Evolutionary conservation across 345 rosid species (phyloP), one percentile per base, ranked within the genome.

Genomic region (Hibiscus tridactylites): DNA sequence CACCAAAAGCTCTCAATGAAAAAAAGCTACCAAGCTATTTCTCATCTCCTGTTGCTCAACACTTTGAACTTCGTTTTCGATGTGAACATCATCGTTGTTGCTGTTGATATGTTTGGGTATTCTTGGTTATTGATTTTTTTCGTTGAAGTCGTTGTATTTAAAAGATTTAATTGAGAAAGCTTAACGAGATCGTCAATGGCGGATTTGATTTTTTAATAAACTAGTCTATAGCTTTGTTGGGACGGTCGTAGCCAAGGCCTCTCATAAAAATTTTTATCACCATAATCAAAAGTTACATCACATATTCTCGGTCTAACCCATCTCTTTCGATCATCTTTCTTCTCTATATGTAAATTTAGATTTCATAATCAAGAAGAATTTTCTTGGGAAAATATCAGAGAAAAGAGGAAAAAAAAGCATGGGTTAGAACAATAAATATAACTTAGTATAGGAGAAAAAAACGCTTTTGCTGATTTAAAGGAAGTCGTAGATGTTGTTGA

Each of bases 161-260:
- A n/a, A n/a, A n/a, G n/a, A n/a, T 83, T 80, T 92, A 92, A 93
- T 3, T 91, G 88, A 42, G 97, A 93, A n/a, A 91, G 91, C 83
- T 89, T 79, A 1, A 79, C 96, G 29, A 93, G 98, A 79, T 89
- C 81, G 47, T 93, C 97, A 50, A 93, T 93, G 82, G 98, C 78
- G 3, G 86, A 6, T 75, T 91, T 93, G 58, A 97, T 93, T 72
- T 93, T 39, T 78, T 87, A 57, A 93, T 91, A 46, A 91, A 89
- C 96, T 97, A 93, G 78, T 93, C 97, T 5, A 91, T 93, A 10
- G 92, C 98, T 69, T 93, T 91, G 77, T 96, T 93, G 13, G 98
- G 98, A 4, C 98, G 84, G 79, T 93, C 98, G 67, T 82, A 88
- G 35, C 97, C 98, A 17, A 93, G 91, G 9, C 37, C 37, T 33